Percentiles rank a stretch among this genome's conserved stretches.
Conservation (phyloP, 2,329 filamentous ascomycete species). For the Fusarium dlaminii region DNA sequence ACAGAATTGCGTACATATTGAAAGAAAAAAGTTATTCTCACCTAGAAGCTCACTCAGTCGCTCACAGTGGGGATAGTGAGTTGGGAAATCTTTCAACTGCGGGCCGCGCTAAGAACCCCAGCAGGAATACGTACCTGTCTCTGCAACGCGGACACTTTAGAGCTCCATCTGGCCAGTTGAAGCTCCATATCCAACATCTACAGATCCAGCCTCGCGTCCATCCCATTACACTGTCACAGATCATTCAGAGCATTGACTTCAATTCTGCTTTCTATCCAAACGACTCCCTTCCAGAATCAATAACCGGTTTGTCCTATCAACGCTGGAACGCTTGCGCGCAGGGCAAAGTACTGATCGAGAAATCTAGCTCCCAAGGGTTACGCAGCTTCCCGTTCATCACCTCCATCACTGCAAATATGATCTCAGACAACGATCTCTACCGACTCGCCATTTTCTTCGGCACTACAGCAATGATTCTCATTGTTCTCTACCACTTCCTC, state of each 20-base stretch:
- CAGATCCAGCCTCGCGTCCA: conserved; percentile 9
- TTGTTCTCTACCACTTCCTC: conserved; percentile 95
- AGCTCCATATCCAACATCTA: conserved; percentile 31
- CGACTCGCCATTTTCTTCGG: conserved; percentile 92
- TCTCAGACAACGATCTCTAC: conserved; percentile 92
- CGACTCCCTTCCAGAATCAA: background rate
- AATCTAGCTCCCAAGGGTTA: conserved; percentile 9
- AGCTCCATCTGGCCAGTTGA: conserved; percentile 46
- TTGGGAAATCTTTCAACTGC: conserved; percentile 14
- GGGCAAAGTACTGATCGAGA: conserved; percentile 18
- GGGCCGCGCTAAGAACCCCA: conserved; percentile 18
- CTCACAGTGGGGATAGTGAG: conserved; percentile 11
- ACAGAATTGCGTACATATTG: background rate
- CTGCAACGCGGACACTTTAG: conserved; percentile 3
- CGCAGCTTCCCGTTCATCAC: background rate
- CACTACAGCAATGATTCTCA: conserved; percentile 87
- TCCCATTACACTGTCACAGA: background rate
- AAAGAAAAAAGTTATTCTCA: background rate
- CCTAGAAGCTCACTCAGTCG: background rate
- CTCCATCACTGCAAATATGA: conserved; percentile 71
- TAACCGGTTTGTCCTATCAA: conserved; percentile 1
- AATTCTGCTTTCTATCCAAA: background rate
- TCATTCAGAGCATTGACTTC: background rate
- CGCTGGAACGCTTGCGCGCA: background rate
- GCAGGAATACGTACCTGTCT: conserved; percentile 36